A percentile compares a stretch with the other conserved stretches of the same genome.
phyloP scores from a whole-genome alignment of 2,329 filamentous ascomycete genomes.

The Arthroderma sp. region DNA sequence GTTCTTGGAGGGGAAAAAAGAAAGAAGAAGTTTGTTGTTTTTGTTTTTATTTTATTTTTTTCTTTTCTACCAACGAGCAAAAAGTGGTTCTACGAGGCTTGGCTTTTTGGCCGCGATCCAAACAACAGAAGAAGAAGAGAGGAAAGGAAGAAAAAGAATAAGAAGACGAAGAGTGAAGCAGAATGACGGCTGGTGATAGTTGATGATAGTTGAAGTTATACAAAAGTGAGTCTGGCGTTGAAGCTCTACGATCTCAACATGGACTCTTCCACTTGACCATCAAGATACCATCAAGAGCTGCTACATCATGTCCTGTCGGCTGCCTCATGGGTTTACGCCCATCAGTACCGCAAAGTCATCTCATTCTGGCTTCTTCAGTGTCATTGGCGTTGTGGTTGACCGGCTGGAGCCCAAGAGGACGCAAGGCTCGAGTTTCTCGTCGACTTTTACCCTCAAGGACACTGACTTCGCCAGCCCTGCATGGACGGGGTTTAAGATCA shows the following conservation, averaged over 20 bases:
- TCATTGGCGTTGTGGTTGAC: conserved; percentile 62
- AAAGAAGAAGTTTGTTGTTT: background rate
- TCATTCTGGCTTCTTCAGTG: conserved; percentile 31
- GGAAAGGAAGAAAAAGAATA: conserved; percentile 1
- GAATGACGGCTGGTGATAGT: too few species aligned
- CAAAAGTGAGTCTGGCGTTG: too few species aligned
- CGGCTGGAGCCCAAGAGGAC: conserved; percentile 41
- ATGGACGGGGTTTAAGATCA: conserved; percentile 37
- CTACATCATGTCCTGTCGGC: conserved; percentile 5
- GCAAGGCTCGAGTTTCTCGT: conserved; percentile 45
- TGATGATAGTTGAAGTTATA: too few species aligned
- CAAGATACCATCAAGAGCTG: too few species aligned
- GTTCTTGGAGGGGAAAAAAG: background rate
- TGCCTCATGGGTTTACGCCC: conserved; percentile 6
- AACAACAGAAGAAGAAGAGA: conserved; percentile 4
- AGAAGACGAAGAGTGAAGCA: too few species aligned
- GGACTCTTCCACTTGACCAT: too few species aligned
- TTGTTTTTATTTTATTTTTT: conserved; percentile 10
- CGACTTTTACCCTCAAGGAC: conserved; percentile 49
- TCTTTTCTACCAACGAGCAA: background rate
- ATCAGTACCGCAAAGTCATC: conserved; percentile 6
- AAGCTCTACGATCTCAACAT: too few species aligned
- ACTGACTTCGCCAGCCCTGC: conserved; percentile 31
- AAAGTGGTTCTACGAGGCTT: background rate
- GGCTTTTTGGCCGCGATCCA: background rate